Evolutionary conservation across 2,329 filamentous ascomycete species (phyloP).

Genomic region (Sporothrix variecibatus): DNA sequence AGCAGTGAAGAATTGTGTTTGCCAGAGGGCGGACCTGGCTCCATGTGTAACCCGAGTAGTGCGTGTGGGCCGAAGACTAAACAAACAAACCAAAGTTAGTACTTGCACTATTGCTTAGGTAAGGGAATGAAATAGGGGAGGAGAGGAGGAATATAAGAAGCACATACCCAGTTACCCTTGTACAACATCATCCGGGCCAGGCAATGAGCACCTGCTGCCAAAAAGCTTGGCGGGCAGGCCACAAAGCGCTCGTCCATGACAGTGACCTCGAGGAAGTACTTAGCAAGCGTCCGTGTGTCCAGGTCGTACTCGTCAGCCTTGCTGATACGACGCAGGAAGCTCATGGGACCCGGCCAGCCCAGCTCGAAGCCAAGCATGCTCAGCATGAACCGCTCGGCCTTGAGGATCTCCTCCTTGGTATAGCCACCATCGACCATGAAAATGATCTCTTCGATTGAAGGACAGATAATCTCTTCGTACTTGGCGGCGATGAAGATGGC

Average conservation of each 20-base stretch:
- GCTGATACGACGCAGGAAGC: conserved; percentile 93
- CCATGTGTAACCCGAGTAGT: conserved; percentile 94
- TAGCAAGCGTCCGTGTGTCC: conserved; percentile 91
- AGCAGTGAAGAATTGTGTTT: conserved; percentile 81
- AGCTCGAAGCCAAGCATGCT: conserved; percentile 95
- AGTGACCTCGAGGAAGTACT: conserved; percentile 96
- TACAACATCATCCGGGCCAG: conserved; percentile 83
- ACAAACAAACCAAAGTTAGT: conserved; percentile 9
- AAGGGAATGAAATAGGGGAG: conserved; percentile 36
- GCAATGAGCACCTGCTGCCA: conserved; percentile 90
- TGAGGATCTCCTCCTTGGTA: conserved; percentile 85
- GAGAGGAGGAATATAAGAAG: conserved; percentile 24
- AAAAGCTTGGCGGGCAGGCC: conserved; percentile 83
- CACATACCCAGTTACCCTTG: conserved; percentile 85
- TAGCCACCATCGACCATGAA: conserved; percentile 98
- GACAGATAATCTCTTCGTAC: conserved; percentile 98
- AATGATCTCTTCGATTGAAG: conserved; percentile 90
- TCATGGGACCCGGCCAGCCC: conserved; percentile 98
- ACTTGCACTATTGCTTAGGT: not conserved
- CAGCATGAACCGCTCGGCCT: conserved; percentile 97
- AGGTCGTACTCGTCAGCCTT: conserved; percentile 98
- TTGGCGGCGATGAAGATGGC: conserved; percentile 95
- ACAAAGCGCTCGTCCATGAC: conserved; percentile 99
- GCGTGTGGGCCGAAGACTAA: conserved; percentile 74
- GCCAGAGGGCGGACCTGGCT: conserved; percentile 78